Base-by-base conservation (phyloP, 495 filamentous ascomycete genomes). In the Penicillium coffeae region DNA sequence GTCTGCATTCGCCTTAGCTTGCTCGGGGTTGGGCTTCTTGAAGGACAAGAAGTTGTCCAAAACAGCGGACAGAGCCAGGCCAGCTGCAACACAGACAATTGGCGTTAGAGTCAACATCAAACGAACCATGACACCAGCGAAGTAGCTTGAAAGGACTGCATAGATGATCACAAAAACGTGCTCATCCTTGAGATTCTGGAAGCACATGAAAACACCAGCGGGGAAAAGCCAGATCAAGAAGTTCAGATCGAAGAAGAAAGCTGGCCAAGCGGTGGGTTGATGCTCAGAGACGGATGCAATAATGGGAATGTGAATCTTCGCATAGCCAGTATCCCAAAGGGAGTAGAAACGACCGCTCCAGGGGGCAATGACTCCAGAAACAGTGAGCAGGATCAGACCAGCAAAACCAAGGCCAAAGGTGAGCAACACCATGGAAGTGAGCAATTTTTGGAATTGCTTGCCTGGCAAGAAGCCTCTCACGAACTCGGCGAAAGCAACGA, bases 281-380 rank as follows among this genome's bases (percentile, higher is more conserved):
- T 99, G 94, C 68, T 99, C 94, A 7, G 94, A 99, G 21, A 99
- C 94, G 2, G 93, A 97, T 19, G 94, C 94, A 69, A 99, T 99
- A 62, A 99, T 99, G 27, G 94, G 94, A 64, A 99, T 99, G 58
- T 99, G 94, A 50, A 97, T 94, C 74, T 99, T 99, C 56, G 94
- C 94, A 64, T 99, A 99, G 56, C 88, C 89, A 8, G 94, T 99
- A 69, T 99, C 94, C 91, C 91, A 99, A 27, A 99, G 81, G 0
- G 94, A 99, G 72, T 99, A 99, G 77, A 99, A 99, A 47, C 94
- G 93, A 47, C 94, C 94, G 59, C 88, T 90, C 94, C 94, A 99
- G 6, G 94, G 94, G 27, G 94, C 94, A 69, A 99, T 92, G 48
- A 90, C 83, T 30, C 94, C 94, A 3, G 86, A 80, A 35, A 91